These are phyloP conservation scores for Penicillium sp. DNA, from an alignment of 2,329 filamentous ascomycete species.

Conservation along the genomic window DNA sequence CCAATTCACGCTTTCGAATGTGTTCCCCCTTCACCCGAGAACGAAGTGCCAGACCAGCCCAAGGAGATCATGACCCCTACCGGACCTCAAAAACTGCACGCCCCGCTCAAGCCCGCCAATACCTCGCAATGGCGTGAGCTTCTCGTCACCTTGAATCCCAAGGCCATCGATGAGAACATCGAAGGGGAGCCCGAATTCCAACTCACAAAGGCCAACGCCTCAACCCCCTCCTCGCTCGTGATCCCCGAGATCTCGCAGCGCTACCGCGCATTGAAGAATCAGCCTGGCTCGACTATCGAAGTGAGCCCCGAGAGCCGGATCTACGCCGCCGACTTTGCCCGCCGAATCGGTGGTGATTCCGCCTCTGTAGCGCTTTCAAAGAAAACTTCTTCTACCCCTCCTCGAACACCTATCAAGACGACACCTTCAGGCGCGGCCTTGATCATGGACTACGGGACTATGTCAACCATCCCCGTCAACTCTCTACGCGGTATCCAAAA, in stretches of 20 bases:
- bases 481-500: slow-evolving; percentile 83
- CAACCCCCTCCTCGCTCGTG: slow-evolving; percentile 80
- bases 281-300: slow-evolving; percentile 72
- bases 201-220: slow-evolving; percentile 69
- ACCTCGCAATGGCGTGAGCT: slow-evolving; percentile 76
- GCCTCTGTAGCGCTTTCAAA: slow-evolving; percentile 33
- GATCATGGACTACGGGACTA: slow-evolving; percentile 92
- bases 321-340: slow-evolving; percentile 77
- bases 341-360: slow-evolving; percentile 70
- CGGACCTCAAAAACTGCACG: slow-evolving; percentile 47
- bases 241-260: slow-evolving; percentile 78
- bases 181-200: slow-evolving; percentile 75
- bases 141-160: slow-evolving; percentile 67
- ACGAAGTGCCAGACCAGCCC: slow-evolving; percentile 33
- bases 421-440: slow-evolving; percentile 78
- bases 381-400: slow-evolving; percentile 18
- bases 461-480: slow-evolving; percentile 76
- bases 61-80: slow-evolving; percentile 52
- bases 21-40: slow-evolving; percentile 52
- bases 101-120: slow-evolving; percentile 39
- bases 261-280: slow-evolving; percentile 70
- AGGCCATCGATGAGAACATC: slow-evolving; percentile 52
- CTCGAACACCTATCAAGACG: slow-evolving; percentile 52
- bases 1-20: slow-evolving; percentile 95
- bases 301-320: slow-evolving; percentile 83